Evolutionary conservation across 1,139 yeast species (phyloP), one percentile per base, ranked within the genome.

Genomic region (Nakaseomyces uthaithaninus): DNA sequence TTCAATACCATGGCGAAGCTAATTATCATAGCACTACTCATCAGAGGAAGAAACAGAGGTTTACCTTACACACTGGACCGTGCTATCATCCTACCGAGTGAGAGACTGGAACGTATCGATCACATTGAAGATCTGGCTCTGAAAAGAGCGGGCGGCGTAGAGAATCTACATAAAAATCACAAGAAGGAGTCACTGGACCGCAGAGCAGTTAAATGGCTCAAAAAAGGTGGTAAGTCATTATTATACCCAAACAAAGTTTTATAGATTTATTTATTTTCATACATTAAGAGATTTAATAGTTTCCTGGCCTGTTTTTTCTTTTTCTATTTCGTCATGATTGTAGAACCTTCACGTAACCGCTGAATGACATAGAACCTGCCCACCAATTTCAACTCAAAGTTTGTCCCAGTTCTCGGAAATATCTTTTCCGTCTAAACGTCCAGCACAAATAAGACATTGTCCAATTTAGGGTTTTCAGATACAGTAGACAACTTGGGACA

Each of bases 41-140:
- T 91, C 39, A 76, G 99, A 66, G 97, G 98, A 9, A 74, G 96
- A 44, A 97, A 89, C 57, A 84, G 99, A 72, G 98, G 98, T 30
- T 69, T 91, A 45, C 99, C 99, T 1, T 87, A 91, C 57, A 69
- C 91, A 0, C 72, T 93, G 43, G 99, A 91, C 62, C 77, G 98
- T 57, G 98, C 99, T 30, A 83, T 91, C 49, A 80, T 91, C 72
- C 63, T 91, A 42, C 94, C 95, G 2, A 75, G 80, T 45, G 82
- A 79, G 10, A 74, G 75, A 46, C 70, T 87, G 70, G 71, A 71
- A 26, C 66, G 70, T 47, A 72, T 85, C 51, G 98, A 89, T 60
- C 67, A 66, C 41, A 68, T 74, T 10, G 87, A 81, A 61, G 83
- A 78, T 40, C 54, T 69, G 33, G 48, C 55, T 22, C 40, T 48